Evolutionary conservation across 257 asterid genomes (phyloP), one percentile per base, ranked within the genome.

Genomic region (Parsonsia alboflavescens): DNA sequence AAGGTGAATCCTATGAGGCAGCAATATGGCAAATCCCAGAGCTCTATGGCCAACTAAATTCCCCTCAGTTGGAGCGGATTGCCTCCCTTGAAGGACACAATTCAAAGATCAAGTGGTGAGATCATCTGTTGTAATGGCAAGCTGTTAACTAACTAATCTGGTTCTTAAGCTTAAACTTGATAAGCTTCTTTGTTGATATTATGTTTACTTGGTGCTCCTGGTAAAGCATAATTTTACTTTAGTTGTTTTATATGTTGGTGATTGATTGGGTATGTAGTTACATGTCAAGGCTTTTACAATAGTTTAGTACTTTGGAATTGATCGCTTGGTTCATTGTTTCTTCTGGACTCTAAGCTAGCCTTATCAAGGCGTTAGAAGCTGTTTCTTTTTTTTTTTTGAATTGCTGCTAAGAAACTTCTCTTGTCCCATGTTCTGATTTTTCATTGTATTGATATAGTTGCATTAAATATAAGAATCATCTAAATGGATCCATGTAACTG

Each of bases 21-120:
- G 96, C 96, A 26, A 87, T 95, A 61, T 95, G 98, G 98, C 99
- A 89, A 82, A 92, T 95, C 57, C 97, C 97, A 0, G 99, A 95
- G 91, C 80, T 95, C 77, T 95, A 95, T 81, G 99, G 98, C 76
- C 97, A 95, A 79, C 82, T 86, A 64, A 95, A 89, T 82, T 95
- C 98, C 74, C 98, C 99, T 63, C 96, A 95, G 68, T 76, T 95
- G 85, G 96, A 95, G 80, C 84, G 75, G 74, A 80, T 95, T 46
- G 98, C 96, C 73, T 85, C 96, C 77, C 93, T 95, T 50, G 94
- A 95, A 82, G 97, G 86, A 19, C 98, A 92, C 77, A 75, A 81
- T 75, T 75, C 87, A 72, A 95, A 86, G 86, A 90, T 92, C 79
- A 92, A 85, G 87, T 78, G 99, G 99, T 94, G 78, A 80, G 85